Percentiles rank a stretch among this genome's conserved stretches.
Conservation (phyloP, 768 basidiomycete genomes). For the Cyclocybe aegerita region DNA sequence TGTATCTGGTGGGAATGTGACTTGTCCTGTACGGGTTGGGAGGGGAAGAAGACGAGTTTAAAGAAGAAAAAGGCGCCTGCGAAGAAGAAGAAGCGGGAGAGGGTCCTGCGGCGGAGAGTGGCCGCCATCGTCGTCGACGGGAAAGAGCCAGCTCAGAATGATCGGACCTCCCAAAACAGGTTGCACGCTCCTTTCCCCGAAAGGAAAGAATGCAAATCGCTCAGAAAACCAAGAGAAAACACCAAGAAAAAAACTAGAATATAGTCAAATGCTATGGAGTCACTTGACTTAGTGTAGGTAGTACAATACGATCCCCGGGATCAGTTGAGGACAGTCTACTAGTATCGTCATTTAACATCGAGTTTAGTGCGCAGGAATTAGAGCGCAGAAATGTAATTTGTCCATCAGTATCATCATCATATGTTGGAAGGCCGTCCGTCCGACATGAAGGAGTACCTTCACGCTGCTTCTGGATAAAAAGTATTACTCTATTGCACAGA, state of each 20-base stretch:
- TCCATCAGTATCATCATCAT: no score
- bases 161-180: background rate
- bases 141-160: background rate
- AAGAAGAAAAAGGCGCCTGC: conserved; percentile 32
- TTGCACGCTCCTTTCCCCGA: background rate
- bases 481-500: conserved; percentile 40
- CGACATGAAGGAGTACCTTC: background rate
- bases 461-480: conserved; percentile 36
- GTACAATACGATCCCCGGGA: no score
- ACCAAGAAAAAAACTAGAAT: no score
- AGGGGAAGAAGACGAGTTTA: conserved; percentile 38
- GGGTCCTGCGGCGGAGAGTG: conserved; percentile 47
- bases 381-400: no score
- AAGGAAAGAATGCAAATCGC: no score
- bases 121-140: conserved; percentile 33
- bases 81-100: conserved; percentile 40
- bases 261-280: no score
- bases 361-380: no score
- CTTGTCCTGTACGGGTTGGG: conserved; percentile 22
- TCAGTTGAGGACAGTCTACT: no score
- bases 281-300: no score
- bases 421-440: no score
- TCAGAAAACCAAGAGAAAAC: no score
- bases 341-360: no score
- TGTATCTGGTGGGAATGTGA: conserved; percentile 41